Evolutionary conservation across 306 rosid genomes (phyloP).

Genomic region (Malus orientalis): DNA sequence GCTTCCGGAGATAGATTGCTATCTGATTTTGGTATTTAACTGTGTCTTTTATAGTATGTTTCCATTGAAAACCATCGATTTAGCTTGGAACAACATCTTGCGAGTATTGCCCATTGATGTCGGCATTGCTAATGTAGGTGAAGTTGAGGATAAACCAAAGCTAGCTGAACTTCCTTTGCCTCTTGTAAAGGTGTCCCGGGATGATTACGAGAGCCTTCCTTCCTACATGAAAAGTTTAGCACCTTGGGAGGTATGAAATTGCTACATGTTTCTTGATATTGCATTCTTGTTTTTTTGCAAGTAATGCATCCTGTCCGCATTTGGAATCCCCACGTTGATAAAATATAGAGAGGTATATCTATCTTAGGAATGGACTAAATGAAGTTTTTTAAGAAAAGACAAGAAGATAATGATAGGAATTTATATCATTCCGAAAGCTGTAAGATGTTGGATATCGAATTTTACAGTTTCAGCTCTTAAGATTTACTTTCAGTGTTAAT

Average conservation of each 20-base stretch:
- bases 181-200: constrained; percentile 33
- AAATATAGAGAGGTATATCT: background rate
- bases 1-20: constrained; percentile 19
- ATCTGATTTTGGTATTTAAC: constrained; percentile 23
- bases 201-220: constrained; percentile 72
- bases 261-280: constrained; percentile 2
- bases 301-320: background rate
- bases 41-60: background rate
- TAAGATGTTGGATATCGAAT: background rate
- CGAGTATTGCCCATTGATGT: background rate
- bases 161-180: constrained; percentile 30
- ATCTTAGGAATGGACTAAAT: background rate
- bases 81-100: background rate
- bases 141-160: constrained; percentile 23
- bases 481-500: background rate
- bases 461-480: background rate
- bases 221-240: constrained; percentile 72
- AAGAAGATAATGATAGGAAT: background rate
- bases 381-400: background rate
- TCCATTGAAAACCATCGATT: background rate
- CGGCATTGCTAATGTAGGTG: constrained; percentile 17
- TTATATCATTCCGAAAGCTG: background rate
- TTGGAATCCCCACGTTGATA: background rate
- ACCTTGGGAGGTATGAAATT: constrained; percentile 74
- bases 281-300: background rate